Percentiles rank a stretch among this genome's conserved stretches.
Conservation (phyloP, 306 rosid genomes). For the Coriaria nepalensis region DNA sequence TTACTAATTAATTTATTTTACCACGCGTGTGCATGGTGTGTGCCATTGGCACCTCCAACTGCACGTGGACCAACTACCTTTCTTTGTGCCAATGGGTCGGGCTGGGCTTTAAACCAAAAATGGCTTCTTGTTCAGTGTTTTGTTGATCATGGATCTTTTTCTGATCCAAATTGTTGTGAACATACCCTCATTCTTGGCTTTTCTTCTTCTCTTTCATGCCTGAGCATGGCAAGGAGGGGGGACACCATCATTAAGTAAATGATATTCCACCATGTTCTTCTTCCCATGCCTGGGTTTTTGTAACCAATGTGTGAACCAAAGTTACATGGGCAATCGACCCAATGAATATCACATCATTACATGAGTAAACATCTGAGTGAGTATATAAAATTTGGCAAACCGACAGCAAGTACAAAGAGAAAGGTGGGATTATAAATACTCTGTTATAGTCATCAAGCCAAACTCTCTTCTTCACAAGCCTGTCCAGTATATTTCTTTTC, state of each 20-base stretch:
- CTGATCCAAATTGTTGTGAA: conserved; percentile 27
- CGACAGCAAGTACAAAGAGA: conserved; percentile 5
- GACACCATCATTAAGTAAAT: conserved; percentile 76
- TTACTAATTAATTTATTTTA: too few relatives aligned
- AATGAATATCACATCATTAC: conserved; percentile 11
- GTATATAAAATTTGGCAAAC: conserved; percentile 11
- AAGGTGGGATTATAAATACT: conserved; percentile 21
- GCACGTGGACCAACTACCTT: conserved; percentile 65
- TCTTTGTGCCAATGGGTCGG: conserved; percentile 58
- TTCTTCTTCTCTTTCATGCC: conserved; percentile 91
- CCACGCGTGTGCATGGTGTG: conserved; percentile 65
- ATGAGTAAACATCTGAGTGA: neutral
- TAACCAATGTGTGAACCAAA: conserved; percentile 72
- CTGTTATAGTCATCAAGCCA: conserved; percentile 97
- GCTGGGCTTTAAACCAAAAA: conserved; percentile 68
- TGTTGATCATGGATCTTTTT: conserved; percentile 68
- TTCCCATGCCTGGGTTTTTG: conserved; percentile 85
- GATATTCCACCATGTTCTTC: conserved; percentile 52
- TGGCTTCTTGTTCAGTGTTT: conserved; percentile 63
- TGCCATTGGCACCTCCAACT: conserved; percentile 70
- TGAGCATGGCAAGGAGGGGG: conserved; percentile 85
- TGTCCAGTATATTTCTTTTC: conserved; percentile 83
- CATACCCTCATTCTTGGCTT: conserved; percentile 73
- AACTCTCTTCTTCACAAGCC: conserved; percentile 96
- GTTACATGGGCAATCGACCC: conserved; percentile 37